Percentiles rank a stretch among this genome's conserved stretches.
These are phyloP conservation scores for Suhomyces panamericanus DNA, from an alignment of 1,139 yeast species.

Conservation along the genomic window DNA sequence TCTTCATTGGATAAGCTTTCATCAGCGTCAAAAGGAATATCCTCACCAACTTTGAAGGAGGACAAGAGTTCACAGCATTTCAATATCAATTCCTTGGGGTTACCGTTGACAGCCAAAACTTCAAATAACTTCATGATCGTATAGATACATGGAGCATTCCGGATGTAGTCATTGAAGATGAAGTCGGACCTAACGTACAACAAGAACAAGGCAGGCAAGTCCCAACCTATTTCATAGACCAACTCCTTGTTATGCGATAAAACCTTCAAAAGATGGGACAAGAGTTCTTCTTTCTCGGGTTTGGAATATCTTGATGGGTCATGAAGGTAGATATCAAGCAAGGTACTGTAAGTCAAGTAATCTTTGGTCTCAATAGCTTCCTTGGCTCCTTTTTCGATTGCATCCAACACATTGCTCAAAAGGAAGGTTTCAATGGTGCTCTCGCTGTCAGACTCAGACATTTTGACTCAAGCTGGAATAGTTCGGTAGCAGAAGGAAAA, in stretches of 20 bases:
- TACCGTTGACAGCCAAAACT: constrained; percentile 62
- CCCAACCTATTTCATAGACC: constrained; percentile 81
- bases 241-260: constrained; percentile 49
- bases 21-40: constrained; percentile 4
- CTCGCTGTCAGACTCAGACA: constrained; percentile 22
- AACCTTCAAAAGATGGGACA: constrained; percentile 42
- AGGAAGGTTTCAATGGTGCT: constrained; percentile 29
- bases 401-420: constrained; percentile 30
- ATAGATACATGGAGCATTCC: constrained; percentile 37
- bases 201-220: constrained; percentile 65
- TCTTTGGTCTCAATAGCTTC: constrained; percentile 51
- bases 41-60: constrained; percentile 15
- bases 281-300: constrained; percentile 45
- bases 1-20: not conserved
- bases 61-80: constrained; percentile 64
- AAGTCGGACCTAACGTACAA: constrained; percentile 37
- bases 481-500: too few species aligned
- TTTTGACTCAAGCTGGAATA: not conserved
- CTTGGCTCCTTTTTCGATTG: constrained; percentile 34
- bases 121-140: constrained; percentile 54
- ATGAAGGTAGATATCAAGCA: constrained; percentile 60
- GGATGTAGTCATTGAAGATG: constrained; percentile 20
- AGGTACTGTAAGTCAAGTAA: constrained; percentile 68
- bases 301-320: constrained; percentile 48
- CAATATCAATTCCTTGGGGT: constrained; percentile 75